Evolutionary conservation across 768 basidiomycete genomes (phyloP).

Genomic region (Podaxis pistillaris): DNA sequence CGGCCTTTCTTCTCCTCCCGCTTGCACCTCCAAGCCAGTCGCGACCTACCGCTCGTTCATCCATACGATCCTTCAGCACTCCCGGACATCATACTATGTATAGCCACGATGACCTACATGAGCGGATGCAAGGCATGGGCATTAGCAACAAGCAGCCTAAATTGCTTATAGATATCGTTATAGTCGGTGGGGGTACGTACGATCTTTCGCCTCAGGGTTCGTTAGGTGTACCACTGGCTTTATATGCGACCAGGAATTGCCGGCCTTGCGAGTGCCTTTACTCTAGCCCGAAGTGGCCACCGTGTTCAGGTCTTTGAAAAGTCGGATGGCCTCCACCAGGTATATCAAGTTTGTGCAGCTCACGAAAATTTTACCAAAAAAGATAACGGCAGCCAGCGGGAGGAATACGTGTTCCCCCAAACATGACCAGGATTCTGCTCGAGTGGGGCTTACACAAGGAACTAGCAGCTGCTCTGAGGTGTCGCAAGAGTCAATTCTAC

Average conservation of each 20-base stretch:
- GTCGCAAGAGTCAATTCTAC: conserved; percentile 33
- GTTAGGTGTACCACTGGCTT: not conserved
- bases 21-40: not conserved
- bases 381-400: conserved; percentile 26
- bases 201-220: not conserved
- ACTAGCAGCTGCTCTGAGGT: conserved; percentile 31
- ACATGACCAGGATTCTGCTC: conserved; percentile 46
- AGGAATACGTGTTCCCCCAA: conserved; percentile 52
- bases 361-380: not conserved
- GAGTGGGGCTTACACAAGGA: conserved; percentile 50
- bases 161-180: conserved; percentile 35
- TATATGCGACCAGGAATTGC: conserved; percentile 32
- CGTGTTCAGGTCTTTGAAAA: conserved; percentile 48
- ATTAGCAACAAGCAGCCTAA: not conserved
- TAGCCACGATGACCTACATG: not conserved
- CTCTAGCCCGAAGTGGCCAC: conserved; percentile 49
- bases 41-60: not conserved
- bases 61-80: not conserved
- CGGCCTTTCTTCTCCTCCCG: not conserved
- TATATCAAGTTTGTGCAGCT: conserved; percentile 16
- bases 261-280: conserved; percentile 49
- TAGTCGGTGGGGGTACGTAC: conserved; percentile 45
- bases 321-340: conserved; percentile 29
- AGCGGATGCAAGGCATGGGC: not conserved
- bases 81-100: not conserved